These are phyloP conservation scores for Yamadazyma triangularis DNA, from an alignment of 1,139 yeast species.

Conservation along the genomic window DNA sequence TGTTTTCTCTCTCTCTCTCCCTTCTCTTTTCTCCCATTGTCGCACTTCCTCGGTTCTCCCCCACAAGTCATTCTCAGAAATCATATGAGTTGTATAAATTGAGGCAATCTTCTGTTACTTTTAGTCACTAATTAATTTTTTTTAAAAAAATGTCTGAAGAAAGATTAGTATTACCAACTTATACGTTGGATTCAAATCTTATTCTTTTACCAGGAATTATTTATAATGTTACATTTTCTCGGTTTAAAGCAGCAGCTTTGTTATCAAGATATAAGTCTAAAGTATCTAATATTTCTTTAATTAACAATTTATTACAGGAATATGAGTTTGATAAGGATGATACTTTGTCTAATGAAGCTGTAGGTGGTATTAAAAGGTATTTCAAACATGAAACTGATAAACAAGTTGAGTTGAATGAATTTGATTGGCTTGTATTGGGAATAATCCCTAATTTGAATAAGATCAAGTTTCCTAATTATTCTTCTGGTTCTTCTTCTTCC, in stretches of 20 bases:
- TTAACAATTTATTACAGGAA: slow-evolving; percentile 29
- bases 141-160: neutral
- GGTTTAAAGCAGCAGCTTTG: slow-evolving; percentile 46
- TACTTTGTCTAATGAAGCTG: slow-evolving; percentile 20
- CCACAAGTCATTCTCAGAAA: neutral
- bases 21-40: neutral
- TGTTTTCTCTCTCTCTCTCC: neutral
- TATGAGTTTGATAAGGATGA: slow-evolving; percentile 26
- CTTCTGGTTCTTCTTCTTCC: too few relatives aligned
- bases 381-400: slow-evolving; percentile 9
- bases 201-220: slow-evolving; percentile 59
- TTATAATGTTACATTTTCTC: slow-evolving; percentile 50
- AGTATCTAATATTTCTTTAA: slow-evolving; percentile 25
- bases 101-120: neutral
- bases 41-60: neutral
- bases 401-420: slow-evolving; percentile 8
- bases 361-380: slow-evolving; percentile 30
- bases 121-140: too few relatives aligned
- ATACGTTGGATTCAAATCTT: slow-evolving; percentile 40
- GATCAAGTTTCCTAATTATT: slow-evolving; percentile 24
- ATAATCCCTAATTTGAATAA: slow-evolving; percentile 37
- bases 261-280: slow-evolving; percentile 34
- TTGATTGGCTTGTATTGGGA: slow-evolving; percentile 40
- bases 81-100: neutral
- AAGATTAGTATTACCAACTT: slow-evolving; percentile 28